Percentiles rank a stretch among this genome's conserved stretches.
phyloP scores from a whole-genome alignment of 805 yeast species.

The Saturnispora mendoncae region DNA sequence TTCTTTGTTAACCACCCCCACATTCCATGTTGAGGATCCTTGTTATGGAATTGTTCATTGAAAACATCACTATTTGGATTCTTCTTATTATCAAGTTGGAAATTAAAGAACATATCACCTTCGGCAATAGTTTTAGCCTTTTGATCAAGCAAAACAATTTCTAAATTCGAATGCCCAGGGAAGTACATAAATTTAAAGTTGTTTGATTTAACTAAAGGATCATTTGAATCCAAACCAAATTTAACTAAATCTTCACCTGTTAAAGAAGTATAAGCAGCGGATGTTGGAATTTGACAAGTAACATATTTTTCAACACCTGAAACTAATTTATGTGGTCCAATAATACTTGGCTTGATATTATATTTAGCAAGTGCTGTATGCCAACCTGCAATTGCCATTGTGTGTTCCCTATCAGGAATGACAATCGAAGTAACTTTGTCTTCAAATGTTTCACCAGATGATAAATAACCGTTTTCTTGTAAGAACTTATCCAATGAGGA shows the following conservation, averaged over 20 bases:
- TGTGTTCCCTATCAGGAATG: slow-evolving; percentile 58
- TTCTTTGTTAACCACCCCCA: slow-evolving; percentile 19
- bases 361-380: neutral
- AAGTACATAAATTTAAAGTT: slow-evolving; percentile 45
- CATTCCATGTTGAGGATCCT: slow-evolving; percentile 37
- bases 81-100: slow-evolving; percentile 43
- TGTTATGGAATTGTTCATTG: slow-evolving; percentile 37
- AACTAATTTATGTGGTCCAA: slow-evolving; percentile 3
- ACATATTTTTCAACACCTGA: neutral
- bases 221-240: slow-evolving; percentile 26
- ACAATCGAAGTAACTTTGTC: slow-evolving; percentile 40
- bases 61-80: slow-evolving; percentile 21
- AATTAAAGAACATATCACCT: slow-evolving; percentile 55
- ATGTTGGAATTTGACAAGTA: neutral
- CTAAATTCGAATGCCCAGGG: slow-evolving; percentile 51
- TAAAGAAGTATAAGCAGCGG: neutral
- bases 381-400: slow-evolving; percentile 30
- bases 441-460: slow-evolving; percentile 28
- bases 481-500: slow-evolving; percentile 29
- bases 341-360: neutral
- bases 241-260: slow-evolving; percentile 20
- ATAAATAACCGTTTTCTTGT: slow-evolving; percentile 20
- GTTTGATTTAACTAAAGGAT: slow-evolving; percentile 29
- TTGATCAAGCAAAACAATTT: slow-evolving; percentile 43
- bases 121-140: slow-evolving; percentile 41